phyloP scores from a whole-genome alignment of 2,329 filamentous ascomycete species.

The Cryphonectria carpinicola region DNA sequence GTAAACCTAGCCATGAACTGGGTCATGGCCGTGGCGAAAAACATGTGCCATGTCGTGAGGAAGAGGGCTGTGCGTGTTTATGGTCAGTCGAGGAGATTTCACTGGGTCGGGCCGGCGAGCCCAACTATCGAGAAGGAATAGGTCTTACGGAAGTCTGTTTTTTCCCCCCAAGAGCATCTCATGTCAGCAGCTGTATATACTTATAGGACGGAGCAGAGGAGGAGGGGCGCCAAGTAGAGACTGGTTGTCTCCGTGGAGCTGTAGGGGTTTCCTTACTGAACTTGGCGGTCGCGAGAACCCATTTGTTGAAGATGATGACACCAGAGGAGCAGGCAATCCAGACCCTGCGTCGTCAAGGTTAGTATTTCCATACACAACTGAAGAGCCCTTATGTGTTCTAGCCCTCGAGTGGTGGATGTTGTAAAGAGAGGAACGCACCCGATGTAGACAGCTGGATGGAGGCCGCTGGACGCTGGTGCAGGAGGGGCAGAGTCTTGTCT shows the following conservation, averaged over 20 bases:
- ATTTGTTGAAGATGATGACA: constrained; percentile 97
- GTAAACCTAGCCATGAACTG: constrained; percentile 87
- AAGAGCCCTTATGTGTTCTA: background rate
- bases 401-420: background rate
- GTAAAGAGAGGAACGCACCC: constrained; percentile 41
- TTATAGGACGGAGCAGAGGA: background rate
- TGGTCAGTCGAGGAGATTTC: constrained; percentile 50
- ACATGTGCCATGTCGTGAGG: constrained; percentile 89
- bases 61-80: constrained; percentile 56
- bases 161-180: background rate
- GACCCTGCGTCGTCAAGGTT: constrained; percentile 54
- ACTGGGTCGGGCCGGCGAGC: constrained; percentile 1
- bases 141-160: constrained; percentile 36
- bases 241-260: constrained; percentile 13
- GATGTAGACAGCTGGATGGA: constrained; percentile 82
- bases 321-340: constrained; percentile 89
- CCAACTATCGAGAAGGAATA: background rate
- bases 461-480: constrained; percentile 22
- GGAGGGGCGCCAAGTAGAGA: constrained; percentile 3
- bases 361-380: background rate
- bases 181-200: constrained; percentile 17
- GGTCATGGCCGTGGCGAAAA: constrained; percentile 87
- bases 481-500: constrained; percentile 24
- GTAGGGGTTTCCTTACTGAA: constrained; percentile 50
- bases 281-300: constrained; percentile 78